Evolutionary conservation across 495 filamentous ascomycete genomes (phyloP).

Genomic region (Penicillium pulvis): DNA sequence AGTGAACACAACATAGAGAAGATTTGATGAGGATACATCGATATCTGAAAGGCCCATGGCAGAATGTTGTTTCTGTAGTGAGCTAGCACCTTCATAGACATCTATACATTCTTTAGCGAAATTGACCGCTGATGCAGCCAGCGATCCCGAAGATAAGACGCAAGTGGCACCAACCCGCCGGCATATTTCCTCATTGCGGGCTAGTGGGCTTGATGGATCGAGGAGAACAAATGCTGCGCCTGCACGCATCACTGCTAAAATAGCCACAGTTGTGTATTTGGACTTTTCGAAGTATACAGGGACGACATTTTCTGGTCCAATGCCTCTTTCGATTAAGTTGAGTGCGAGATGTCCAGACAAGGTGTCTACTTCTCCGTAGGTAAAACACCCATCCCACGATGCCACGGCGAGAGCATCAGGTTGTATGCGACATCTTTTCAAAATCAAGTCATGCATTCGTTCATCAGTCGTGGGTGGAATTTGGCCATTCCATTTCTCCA

Average conservation of each 20-base stretch:
- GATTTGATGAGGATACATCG: conserved; percentile 4
- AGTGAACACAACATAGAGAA: conserved; percentile 34
- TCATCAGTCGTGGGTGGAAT: neutral
- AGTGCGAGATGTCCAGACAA: neutral
- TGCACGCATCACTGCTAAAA: conserved; percentile 46
- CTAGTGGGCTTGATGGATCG: conserved; percentile 48
- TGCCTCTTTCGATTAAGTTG: neutral
- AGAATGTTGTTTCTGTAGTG: neutral
- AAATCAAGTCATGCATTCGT: neutral
- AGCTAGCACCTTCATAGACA: no score
- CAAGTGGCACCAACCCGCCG: conserved; percentile 12
- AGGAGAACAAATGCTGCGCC: conserved; percentile 52
- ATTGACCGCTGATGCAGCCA: no score
- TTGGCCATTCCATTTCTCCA: neutral
- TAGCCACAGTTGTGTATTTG: conserved; percentile 41
- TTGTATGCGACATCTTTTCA: neutral
- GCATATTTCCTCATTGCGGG: conserved; percentile 17
- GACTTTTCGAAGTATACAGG: conserved; percentile 40
- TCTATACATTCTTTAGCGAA: neutral
- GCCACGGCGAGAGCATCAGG: neutral
- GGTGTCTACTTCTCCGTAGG: neutral
- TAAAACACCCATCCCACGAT: neutral
- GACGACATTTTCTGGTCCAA: neutral
- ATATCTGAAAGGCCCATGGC: neutral
- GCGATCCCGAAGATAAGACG: neutral